Conservation (phyloP, 192 early-diverging fungal species). For the Cladochytrium replicatum region DNA sequence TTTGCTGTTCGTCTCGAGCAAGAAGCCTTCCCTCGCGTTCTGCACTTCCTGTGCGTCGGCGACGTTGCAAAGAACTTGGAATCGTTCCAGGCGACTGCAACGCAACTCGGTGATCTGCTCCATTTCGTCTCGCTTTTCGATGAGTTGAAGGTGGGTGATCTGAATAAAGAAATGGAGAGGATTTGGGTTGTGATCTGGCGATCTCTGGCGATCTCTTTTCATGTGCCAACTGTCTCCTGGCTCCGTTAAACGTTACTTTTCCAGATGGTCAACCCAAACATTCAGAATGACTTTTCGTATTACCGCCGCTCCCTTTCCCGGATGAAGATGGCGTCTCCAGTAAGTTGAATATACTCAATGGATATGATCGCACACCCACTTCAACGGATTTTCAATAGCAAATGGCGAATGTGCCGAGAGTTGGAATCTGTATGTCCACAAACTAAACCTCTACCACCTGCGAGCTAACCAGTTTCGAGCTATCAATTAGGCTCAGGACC, state of each 20-base stretch:
- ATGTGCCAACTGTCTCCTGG: background rate
- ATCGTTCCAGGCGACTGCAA: slow-evolving; percentile 67
- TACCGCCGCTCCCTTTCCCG: slow-evolving; percentile 83
- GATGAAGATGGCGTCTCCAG: slow-evolving; percentile 60
- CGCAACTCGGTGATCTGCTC: slow-evolving; percentile 71
- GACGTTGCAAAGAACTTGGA: slow-evolving; percentile 50
- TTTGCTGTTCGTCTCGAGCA: slow-evolving; percentile 65
- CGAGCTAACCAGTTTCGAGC: too few relatives aligned
- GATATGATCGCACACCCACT: too few relatives aligned
- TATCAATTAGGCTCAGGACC: too few relatives aligned
- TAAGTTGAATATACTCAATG: too few relatives aligned
- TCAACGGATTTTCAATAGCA: too few relatives aligned
- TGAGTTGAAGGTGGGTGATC: slow-evolving; percentile 78
- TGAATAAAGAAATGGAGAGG: too few relatives aligned
- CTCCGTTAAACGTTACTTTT: background rate
- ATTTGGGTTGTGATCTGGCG: slow-evolving; percentile 7
- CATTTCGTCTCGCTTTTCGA: slow-evolving; percentile 89
- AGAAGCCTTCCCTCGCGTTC: slow-evolving; percentile 27
- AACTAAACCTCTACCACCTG: too few relatives aligned
- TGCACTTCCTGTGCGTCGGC: slow-evolving; percentile 41
- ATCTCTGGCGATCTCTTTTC: background rate
- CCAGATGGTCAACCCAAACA: slow-evolving; percentile 65
- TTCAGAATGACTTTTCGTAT: slow-evolving; percentile 98
- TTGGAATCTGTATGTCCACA: too few relatives aligned
- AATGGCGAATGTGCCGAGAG: too few relatives aligned